These are phyloP conservation scores for Phytophthora ohioensis DNA, from an alignment of 352 stramenopile genomes.

Conservation along the genomic window DNA sequence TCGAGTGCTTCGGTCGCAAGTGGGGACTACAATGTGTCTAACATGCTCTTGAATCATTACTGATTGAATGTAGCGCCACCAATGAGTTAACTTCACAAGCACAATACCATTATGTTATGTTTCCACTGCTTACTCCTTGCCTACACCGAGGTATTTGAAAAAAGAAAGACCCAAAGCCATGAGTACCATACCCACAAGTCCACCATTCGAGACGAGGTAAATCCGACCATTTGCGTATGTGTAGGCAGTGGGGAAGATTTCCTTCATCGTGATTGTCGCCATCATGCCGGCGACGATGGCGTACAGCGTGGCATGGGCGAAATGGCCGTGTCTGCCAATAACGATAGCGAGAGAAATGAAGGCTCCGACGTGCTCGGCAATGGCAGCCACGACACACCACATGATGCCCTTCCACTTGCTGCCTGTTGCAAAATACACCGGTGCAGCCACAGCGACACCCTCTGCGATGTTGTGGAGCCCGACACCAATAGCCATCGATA, in stretches of 20 bases:
- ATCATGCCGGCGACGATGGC: slow-evolving; percentile 95
- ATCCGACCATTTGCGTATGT: slow-evolving; percentile 88
- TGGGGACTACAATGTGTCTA: too few species aligned
- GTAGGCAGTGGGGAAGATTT: slow-evolving; percentile 93
- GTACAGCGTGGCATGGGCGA: slow-evolving; percentile 88
- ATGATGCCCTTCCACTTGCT: slow-evolving; percentile 95
- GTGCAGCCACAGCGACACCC: slow-evolving; percentile 94
- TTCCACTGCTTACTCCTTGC: background rate
- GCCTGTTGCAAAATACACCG: slow-evolving; percentile 97
- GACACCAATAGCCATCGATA: slow-evolving; percentile 93
- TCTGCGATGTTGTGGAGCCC: slow-evolving; percentile 98
- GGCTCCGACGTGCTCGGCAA: slow-evolving; percentile 92
- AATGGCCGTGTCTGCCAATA: slow-evolving; percentile 50
- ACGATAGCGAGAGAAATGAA: slow-evolving; percentile 80
- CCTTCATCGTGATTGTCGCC: slow-evolving; percentile 91
- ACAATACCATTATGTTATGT: too few species aligned
- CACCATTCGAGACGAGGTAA: slow-evolving; percentile 81
- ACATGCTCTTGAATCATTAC: too few species aligned
- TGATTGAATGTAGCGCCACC: too few species aligned
- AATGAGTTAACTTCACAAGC: too few species aligned
- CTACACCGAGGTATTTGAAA: slow-evolving; percentile 71
- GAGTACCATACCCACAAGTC: slow-evolving; percentile 88
- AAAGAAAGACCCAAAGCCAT: slow-evolving; percentile 92
- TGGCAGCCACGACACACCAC: slow-evolving; percentile 90
- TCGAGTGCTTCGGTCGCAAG: too few species aligned